Conservation (phyloP, 139 green algal genomes). For the Zygnema cylindricum region DNA sequence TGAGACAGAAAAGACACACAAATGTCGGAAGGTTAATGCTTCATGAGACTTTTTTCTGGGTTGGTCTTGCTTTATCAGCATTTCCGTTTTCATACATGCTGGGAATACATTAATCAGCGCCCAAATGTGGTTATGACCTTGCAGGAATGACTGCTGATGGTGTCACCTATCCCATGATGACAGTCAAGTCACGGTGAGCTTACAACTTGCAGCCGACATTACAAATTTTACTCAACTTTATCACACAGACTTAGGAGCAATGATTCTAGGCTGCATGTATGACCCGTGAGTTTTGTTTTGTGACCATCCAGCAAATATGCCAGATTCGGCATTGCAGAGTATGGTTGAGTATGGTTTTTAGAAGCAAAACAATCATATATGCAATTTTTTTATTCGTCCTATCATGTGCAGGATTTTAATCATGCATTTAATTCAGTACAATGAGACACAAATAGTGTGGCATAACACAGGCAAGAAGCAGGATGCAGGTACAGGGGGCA, state of each 20-base stretch:
- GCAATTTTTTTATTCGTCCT: no score
- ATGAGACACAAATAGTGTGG: no score
- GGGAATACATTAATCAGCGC: not conserved
- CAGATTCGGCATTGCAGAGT: not conserved
- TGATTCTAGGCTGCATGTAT: not conserved
- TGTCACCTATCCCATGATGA: conserved; percentile 46
- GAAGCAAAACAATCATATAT: no score
- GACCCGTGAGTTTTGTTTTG: not conserved
- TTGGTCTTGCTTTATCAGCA: not conserved
- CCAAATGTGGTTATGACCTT: not conserved
- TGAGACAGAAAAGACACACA: no score
- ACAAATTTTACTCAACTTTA: not conserved
- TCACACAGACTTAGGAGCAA: not conserved
- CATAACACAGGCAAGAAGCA: not conserved
- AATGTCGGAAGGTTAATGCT: no score
- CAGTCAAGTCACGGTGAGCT: conserved; percentile 48
- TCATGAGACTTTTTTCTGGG: not conserved
- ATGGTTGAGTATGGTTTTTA: conserved; percentile 18
- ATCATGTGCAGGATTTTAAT: no score
- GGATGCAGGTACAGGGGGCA: conserved; percentile 2
- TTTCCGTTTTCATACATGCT: not conserved
- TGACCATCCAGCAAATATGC: not conserved
- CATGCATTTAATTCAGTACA: no score
- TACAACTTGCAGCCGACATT: not conserved
- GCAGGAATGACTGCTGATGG: conserved; percentile 37